Conservation (phyloP, 352 stramenopile genomes). For the Phytophthora citrophthora region DNA sequence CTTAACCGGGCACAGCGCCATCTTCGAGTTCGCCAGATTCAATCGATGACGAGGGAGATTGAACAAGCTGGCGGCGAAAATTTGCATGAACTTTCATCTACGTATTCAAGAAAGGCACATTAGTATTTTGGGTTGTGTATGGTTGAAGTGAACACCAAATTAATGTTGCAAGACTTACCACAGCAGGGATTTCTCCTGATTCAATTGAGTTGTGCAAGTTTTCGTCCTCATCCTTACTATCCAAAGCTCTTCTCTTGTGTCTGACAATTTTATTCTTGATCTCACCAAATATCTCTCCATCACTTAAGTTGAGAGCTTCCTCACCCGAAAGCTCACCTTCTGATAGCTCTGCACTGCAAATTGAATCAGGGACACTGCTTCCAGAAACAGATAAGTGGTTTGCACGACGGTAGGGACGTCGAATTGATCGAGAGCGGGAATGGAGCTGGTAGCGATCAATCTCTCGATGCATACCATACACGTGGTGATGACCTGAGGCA, state of each 20-base stretch:
- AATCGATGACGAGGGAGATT: conserved; percentile 32
- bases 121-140: not conserved
- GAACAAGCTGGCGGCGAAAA: conserved; percentile 28
- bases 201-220: conserved; percentile 46
- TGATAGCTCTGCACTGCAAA: conserved; percentile 48
- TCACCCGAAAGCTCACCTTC: conserved; percentile 45
- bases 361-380: conserved; percentile 36
- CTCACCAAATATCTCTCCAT: conserved; percentile 65
- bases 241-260: conserved; percentile 30
- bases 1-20: conserved; percentile 9
- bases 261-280: conserved; percentile 31
- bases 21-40: conserved; percentile 45
- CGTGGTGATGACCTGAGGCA: not conserved
- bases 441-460: conserved; percentile 25
- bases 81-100: conserved; percentile 29
- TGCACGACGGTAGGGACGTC: not conserved
- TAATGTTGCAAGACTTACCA: conserved; percentile 26
- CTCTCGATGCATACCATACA: conserved; percentile 12
- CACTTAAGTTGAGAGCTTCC: conserved; percentile 50
- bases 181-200: conserved; percentile 52
- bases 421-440: conserved; percentile 1
- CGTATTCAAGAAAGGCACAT: conserved; percentile 10
- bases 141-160: not conserved
- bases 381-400: conserved; percentile 13
- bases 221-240: conserved; percentile 2